These are phyloP conservation scores for Sphaerulina vaccinii DNA, from an alignment of 2,329 filamentous ascomycete genomes.

Conservation along the genomic window DNA sequence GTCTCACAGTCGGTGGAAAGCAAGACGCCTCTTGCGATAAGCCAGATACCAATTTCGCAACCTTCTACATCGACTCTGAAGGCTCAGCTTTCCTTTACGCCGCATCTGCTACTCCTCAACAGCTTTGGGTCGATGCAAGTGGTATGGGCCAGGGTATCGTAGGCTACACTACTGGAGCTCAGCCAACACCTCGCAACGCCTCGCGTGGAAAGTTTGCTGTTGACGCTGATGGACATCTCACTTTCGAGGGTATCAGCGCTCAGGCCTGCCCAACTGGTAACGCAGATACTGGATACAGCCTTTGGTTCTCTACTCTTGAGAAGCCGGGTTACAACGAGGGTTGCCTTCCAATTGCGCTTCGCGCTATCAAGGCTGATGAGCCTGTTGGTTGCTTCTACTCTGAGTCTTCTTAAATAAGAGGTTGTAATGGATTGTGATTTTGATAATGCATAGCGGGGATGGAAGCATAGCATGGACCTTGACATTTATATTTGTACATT, in stretches of 20 bases:
- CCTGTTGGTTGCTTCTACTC: constrained; percentile 17
- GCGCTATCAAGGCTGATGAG: constrained; percentile 12
- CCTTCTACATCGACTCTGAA: constrained; percentile 15
- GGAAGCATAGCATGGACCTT: not conserved
- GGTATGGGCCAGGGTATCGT: constrained; percentile 17
- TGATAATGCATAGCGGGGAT: not conserved
- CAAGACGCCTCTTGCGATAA: constrained; percentile 16
- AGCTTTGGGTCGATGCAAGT: constrained; percentile 19
- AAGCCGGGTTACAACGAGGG: constrained; percentile 18
- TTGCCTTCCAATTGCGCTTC: constrained; percentile 10
- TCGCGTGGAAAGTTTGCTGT: constrained; percentile 13
- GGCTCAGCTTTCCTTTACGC: constrained; percentile 15
- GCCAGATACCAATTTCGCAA: constrained; percentile 11
- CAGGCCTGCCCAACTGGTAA: constrained; percentile 15
- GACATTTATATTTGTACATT: not conserved
- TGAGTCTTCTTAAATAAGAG: constrained; percentile 1
- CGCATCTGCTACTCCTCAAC: constrained; percentile 11
- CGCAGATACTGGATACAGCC: constrained; percentile 4
- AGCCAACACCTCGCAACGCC: constrained; percentile 12
- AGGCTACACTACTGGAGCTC: constrained; percentile 19
- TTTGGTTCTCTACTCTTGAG: constrained; percentile 15
- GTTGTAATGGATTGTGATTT: not conserved
- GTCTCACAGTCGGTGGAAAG: constrained; percentile 20
- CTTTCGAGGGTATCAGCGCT: constrained; percentile 15
- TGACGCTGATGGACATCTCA: constrained; percentile 10